These are phyloP conservation scores for Ustilago xerochloae DNA, from an alignment of 1,284 basidiomycete species.

Conservation along the genomic window DNA sequence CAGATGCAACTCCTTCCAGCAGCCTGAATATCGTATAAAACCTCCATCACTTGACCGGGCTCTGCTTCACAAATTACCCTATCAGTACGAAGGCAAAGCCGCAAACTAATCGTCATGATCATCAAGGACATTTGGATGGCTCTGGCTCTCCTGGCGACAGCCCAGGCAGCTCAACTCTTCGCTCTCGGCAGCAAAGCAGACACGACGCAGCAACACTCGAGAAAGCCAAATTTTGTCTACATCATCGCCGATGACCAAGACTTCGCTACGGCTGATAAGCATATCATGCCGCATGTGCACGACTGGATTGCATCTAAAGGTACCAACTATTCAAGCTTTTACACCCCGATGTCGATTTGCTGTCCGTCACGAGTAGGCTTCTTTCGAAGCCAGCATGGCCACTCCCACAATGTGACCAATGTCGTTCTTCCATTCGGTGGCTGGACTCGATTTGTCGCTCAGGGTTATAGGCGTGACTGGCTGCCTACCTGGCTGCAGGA, in stretches of 20 bases:
- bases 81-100: too few species aligned
- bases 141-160: neutral
- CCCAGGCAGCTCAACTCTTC: neutral
- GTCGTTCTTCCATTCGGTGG: slow-evolving; percentile 5
- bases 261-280: neutral
- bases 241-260: slow-evolving; percentile 16
- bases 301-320: neutral
- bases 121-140: neutral
- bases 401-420: slow-evolving; percentile 14
- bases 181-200: neutral
- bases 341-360: slow-evolving; percentile 14
- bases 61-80: too few species aligned
- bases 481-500: slow-evolving; percentile 11
- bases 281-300: slow-evolving; percentile 7
- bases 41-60: too few species aligned
- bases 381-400: slow-evolving; percentile 8
- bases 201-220: neutral
- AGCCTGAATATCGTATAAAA: too few species aligned
- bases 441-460: slow-evolving; percentile 5
- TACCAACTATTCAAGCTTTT: slow-evolving; percentile 9
- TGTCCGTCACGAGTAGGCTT: slow-evolving; percentile 14
- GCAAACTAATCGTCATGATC: too few species aligned
- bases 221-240: slow-evolving; percentile 17
- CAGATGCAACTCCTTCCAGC: too few species aligned
- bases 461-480: slow-evolving; percentile 5